A percentile compares a stretch with the other conserved stretches of the same genome.
These are phyloP conservation scores for Hemileccinum impolitum DNA, from an alignment of 768 basidiomycete species.

Conservation along the genomic window DNA sequence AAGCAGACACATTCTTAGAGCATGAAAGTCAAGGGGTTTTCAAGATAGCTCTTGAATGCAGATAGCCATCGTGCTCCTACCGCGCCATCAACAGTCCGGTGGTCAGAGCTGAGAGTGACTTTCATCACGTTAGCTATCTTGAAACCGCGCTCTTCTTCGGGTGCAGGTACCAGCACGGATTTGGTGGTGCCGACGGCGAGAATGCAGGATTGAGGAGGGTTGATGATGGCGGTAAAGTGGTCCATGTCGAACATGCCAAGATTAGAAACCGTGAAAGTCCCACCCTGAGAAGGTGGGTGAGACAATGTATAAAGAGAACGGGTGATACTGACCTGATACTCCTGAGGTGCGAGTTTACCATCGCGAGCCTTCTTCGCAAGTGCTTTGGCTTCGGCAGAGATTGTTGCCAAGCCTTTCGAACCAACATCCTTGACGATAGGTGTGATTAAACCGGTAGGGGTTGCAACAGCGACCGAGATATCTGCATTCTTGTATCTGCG, in stretches of 20 bases:
- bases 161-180: slow-evolving; percentile 82
- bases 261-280: slow-evolving; percentile 98
- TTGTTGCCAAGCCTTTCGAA: slow-evolving; percentile 86
- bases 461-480: slow-evolving; percentile 95
- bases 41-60: slow-evolving; percentile 93
- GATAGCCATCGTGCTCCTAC: slow-evolving; percentile 89
- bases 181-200: slow-evolving; percentile 89
- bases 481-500: slow-evolving; percentile 92
- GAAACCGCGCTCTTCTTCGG: slow-evolving; percentile 91
- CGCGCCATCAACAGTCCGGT: slow-evolving; percentile 95
- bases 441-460: slow-evolving; percentile 93
- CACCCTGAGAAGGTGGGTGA: slow-evolving; percentile 54
- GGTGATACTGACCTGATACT: slow-evolving; percentile 75
- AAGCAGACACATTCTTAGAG: slow-evolving; percentile 46
- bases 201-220: slow-evolving; percentile 97
- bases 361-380: slow-evolving; percentile 96
- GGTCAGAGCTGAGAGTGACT: slow-evolving; percentile 92
- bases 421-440: slow-evolving; percentile 95
- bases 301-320: not conserved
- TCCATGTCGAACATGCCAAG: slow-evolving; percentile 96
- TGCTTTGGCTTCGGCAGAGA: slow-evolving; percentile 88
- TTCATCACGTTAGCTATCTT: slow-evolving; percentile 92
- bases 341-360: slow-evolving; percentile 89
- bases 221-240: slow-evolving; percentile 99
- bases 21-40: slow-evolving; percentile 97